Conservation (phyloP, 2,329 filamentous ascomycete genomes). For the Fusarium pininemorale region DNA sequence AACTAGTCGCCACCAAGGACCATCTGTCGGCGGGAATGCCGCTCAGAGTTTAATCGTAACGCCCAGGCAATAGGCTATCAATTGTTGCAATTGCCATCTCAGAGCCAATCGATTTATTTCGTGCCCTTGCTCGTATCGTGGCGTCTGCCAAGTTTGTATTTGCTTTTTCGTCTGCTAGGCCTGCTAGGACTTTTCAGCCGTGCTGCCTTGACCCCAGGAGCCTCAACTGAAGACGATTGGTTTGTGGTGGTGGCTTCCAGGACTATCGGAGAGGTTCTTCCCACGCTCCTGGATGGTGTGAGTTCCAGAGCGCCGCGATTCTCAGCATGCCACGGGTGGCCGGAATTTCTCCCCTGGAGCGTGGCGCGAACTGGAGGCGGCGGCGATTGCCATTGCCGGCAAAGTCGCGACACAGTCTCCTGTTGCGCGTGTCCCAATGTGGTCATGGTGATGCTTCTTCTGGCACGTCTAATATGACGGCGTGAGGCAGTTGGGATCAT, state of each 20-base stretch:
- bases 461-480: background rate
- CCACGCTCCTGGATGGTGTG: slow-evolving; percentile 12
- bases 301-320: slow-evolving; percentile 8
- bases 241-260: slow-evolving; percentile 4
- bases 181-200: slow-evolving; percentile 17
- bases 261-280: slow-evolving; percentile 3
- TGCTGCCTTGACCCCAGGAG: slow-evolving; percentile 17
- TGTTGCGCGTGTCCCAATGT: background rate
- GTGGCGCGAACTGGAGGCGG: slow-evolving; percentile 25
- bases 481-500: slow-evolving; percentile 33
- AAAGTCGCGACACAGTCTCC: slow-evolving; percentile 3
- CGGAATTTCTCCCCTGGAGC: slow-evolving; percentile 11
- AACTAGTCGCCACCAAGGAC: slow-evolving; percentile 7
- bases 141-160: background rate
- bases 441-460: background rate
- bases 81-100: background rate
- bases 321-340: slow-evolving; percentile 12
- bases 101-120: background rate
- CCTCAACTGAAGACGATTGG: slow-evolving; percentile 10
- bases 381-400: slow-evolving; percentile 24
- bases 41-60: slow-evolving; percentile 17
- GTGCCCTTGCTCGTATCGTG: background rate
- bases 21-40: slow-evolving; percentile 21
- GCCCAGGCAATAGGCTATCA: background rate
- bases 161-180: slow-evolving; percentile 4